Conservation (phyloP, 768 basidiomycete species). For the Lyophyllum atratum region DNA sequence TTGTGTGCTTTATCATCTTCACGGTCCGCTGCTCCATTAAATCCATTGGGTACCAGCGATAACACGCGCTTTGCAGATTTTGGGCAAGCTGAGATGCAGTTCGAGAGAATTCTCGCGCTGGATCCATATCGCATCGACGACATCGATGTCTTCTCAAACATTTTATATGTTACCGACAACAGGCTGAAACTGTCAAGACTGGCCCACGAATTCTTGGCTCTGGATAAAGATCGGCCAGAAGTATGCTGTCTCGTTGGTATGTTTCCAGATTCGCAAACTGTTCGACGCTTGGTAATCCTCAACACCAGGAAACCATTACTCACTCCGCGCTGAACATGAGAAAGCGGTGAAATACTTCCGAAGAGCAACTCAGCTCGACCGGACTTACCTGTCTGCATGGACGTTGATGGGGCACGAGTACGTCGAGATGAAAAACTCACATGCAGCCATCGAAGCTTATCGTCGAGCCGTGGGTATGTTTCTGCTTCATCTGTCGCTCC, state of each 20-base stretch:
- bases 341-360: conserved; percentile 96
- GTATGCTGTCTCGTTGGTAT: conserved; percentile 93
- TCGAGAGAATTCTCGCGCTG: conserved; percentile 74
- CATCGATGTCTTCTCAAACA: conserved; percentile 95
- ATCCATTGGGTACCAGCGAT: conserved; percentile 5
- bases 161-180: conserved; percentile 93
- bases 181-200: conserved; percentile 85
- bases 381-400: conserved; percentile 96
- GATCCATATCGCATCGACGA: conserved; percentile 94
- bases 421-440: conserved; percentile 98
- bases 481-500: neutral
- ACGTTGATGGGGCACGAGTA: conserved; percentile 99
- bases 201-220: conserved; percentile 85
- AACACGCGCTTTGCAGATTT: conserved; percentile 61
- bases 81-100: conserved; percentile 80
- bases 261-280: conserved; percentile 26
- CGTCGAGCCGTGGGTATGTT: conserved; percentile 84
- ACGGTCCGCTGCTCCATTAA: conserved; percentile 59
- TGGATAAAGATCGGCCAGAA: conserved; percentile 94
- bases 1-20: conserved; percentile 84
- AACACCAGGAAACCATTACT: conserved; percentile 91
- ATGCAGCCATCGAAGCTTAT: conserved; percentile 98
- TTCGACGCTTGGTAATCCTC: neutral
- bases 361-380: conserved; percentile 92
- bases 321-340: conserved; percentile 89